Base-by-base conservation (phyloP, 1,284 basidiomycete species). In the Rhizoctonia solani region DNA sequence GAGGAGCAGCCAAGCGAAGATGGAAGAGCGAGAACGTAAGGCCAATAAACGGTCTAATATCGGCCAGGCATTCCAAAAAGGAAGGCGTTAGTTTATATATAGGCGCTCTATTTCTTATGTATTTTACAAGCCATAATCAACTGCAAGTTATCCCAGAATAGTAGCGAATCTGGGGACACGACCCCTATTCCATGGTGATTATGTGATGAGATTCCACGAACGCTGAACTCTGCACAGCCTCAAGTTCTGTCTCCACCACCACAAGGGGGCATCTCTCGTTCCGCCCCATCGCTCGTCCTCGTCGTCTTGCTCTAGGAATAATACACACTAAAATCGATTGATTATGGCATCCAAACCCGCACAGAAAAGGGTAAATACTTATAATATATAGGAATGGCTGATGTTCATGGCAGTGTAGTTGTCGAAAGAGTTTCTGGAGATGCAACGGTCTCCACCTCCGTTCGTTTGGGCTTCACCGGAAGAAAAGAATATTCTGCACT, bases 391-490 rank as follows among this genome's bases (percentile, higher is more conserved):
- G 54, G 53, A 32, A 32, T 61, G 30, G 68, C 59, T 71, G 65
- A 61, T 37, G 49, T 47, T 66, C 68, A 37, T 61, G 66, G 61
- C 58, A 54, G 47, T n/a, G 25, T 56, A 93, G 90, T 86, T 94
- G 71, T 81, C 83, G 49, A 94, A 96, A 79, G 95, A 98, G 83
- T 95, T 90, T 78, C 85, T 93, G 74, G 81, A 85, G 58, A 97
- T 98, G 94, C 93, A 95, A 79, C 91, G 82, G 76, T 90, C 93
- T 70, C 92, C 95, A 27, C 95, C 95, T 1, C 94, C 94, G 68
- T 96, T 94, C 77, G 89, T 96, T 52, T 95, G 92, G 88, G 94
- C 94, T 46, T 85, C 85, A 47, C 95, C 95, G 29, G 93, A 96
- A 73, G 95, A 97, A 83, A 95, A 94, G 86, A 95, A 98, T 77